Evolutionary conservation across 768 basidiomycete species (phyloP), one percentile per base, ranked within the genome.

Genomic region (Collybiopsis luxurians): DNA sequence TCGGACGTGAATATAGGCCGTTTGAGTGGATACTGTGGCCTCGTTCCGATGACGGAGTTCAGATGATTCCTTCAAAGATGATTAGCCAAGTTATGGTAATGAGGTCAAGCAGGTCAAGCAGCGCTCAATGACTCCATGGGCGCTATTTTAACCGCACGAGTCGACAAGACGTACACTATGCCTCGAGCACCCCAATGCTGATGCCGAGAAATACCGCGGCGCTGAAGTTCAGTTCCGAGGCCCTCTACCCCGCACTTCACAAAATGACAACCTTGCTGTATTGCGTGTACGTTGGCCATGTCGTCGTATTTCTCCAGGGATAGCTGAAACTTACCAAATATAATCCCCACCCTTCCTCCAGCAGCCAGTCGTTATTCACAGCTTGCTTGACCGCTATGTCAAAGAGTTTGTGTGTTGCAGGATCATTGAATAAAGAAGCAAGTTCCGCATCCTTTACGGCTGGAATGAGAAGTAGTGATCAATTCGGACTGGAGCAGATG

Each of bases 171-270:
- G 55, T 71, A 86, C 84, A 85, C 85, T 58, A 89, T 83, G 27
- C 87, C 88, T 57, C 79, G 79, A 26, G 88, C 87, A 23, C 87
- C 87, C 87, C 85, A 89, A 63, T 87, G 86, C 4, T 79, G 71
- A 63, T 89, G 86, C 7, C 84, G 76, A 6, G 82, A 71, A 57
- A 89, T 85, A 1, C 83, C 87, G 30, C 86, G 80, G 42, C 82
- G 75, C 56, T 88, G 87, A 3, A 89, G 71, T 64, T 89, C 87
- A 49, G 74, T 75, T 11, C 87, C 89, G 1, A 90, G 73, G 5
- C 82, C 80, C 67, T 84, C 85, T 4, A 88, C 82, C 0, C 83
- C 85, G 60, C 79, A 80, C 38, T 82, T 77, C 7, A 85, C 74
- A 56, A 89, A 85, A 68, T 90, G 86, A 13, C 78, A 79, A 4